These are phyloP conservation scores for Fusarium cyanostomum DNA, from an alignment of 2,329 filamentous ascomycete species.

Conservation along the genomic window DNA sequence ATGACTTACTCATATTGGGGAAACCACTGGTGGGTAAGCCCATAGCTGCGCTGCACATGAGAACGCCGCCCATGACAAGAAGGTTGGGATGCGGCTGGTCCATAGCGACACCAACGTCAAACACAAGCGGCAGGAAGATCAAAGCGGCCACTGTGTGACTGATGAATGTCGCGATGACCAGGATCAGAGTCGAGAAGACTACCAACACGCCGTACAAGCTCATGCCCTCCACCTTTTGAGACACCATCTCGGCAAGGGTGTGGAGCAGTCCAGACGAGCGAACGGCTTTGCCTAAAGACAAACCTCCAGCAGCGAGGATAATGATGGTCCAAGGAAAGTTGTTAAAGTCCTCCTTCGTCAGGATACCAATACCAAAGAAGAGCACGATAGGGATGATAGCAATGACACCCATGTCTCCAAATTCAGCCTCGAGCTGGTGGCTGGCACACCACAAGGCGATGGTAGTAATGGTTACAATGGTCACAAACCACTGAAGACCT, in stretches of 20 bases:
- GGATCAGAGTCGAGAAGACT: conserved; percentile 83
- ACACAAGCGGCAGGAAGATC: conserved; percentile 91
- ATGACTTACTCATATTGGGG: conserved; percentile 95
- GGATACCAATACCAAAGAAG: conserved; percentile 95
- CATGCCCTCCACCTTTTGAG: conserved; percentile 76
- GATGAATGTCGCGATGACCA: conserved; percentile 97
- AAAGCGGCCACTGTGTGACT: conserved; percentile 95
- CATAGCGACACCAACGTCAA: conserved; percentile 86
- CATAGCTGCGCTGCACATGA: conserved; percentile 99
- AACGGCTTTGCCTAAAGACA: conserved; percentile 93
- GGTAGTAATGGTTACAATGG: conserved; percentile 80
- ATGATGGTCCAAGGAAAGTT: conserved; percentile 99
- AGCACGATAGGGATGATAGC: conserved; percentile 95
- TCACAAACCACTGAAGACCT: conserved; percentile 93
- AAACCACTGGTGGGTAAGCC: conserved; percentile 94
- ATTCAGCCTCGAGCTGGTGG: conserved; percentile 85
- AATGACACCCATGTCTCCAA: conserved; percentile 98
- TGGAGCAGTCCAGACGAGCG: conserved; percentile 92
- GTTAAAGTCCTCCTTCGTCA: conserved; percentile 99
- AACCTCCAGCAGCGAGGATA: conserved; percentile 91
- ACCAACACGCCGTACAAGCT: conserved; percentile 87
- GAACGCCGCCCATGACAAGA: conserved; percentile 90
- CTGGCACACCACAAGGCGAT: conserved; percentile 93
- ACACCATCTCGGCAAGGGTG: conserved; percentile 84
- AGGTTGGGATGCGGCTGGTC: conserved; percentile 91